Conservation (phyloP, 257 asterid genomes). For the Haberlea rhodopensis region DNA sequence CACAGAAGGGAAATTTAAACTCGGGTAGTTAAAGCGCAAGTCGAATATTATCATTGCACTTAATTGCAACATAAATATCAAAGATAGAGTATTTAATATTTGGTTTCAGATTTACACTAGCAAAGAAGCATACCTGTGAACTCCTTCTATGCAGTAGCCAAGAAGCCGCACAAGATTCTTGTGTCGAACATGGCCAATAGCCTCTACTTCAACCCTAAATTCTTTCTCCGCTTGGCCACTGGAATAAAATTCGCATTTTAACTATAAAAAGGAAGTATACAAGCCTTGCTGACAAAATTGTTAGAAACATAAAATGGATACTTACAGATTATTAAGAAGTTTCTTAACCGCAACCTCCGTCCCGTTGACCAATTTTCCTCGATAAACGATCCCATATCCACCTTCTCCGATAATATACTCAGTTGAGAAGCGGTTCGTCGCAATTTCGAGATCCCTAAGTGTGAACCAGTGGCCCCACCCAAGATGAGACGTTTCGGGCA, state of each 20-base stretch:
- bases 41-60: neutral
- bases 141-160: constrained; percentile 97
- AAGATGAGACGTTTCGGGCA: constrained; percentile 92
- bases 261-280: constrained; percentile 15
- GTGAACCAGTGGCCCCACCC: constrained; percentile 99
- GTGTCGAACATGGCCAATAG: constrained; percentile 96
- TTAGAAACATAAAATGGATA: constrained; percentile 23
- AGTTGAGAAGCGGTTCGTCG: constrained; percentile 69
- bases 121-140: constrained; percentile 63
- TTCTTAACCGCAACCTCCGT: constrained; percentile 91
- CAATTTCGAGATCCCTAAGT: constrained; percentile 84
- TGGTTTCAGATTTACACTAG: neutral
- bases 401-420: constrained; percentile 89
- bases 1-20: constrained; percentile 20
- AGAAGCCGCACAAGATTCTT: constrained; percentile 94
- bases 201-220: constrained; percentile 93
- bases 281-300: neutral
- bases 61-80: neutral
- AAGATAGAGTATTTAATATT: neutral
- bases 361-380: constrained; percentile 80
- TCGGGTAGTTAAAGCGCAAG: constrained; percentile 4
- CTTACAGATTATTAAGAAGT: constrained; percentile 93
- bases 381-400: constrained; percentile 90
- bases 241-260: constrained; percentile 28
- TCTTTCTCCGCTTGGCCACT: constrained; percentile 99